Percentiles rank a stretch among this genome's conserved stretches.
Evolutionary conservation across 78 protist genomes (phyloP).

Genomic region (Emiliania huxleyi): DNA sequence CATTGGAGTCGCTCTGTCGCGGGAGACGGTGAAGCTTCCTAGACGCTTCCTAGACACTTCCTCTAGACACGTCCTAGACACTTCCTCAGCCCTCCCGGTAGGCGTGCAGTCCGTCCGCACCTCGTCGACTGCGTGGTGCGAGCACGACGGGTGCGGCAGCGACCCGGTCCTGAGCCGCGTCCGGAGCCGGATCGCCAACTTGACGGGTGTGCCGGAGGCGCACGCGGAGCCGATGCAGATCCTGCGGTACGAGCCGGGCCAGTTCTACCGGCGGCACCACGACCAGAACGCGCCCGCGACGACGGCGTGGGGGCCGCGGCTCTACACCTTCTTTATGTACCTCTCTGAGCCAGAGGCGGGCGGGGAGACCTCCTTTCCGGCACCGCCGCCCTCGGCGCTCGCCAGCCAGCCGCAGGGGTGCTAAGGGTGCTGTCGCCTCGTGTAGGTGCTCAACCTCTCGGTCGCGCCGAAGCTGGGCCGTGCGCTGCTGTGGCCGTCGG

Average conservation of each 20-base stretch:
- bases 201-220: neutral
- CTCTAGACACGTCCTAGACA: too few species aligned
- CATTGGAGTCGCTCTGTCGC: neutral
- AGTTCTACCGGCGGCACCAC: neutral
- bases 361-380: neutral
- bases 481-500: neutral
- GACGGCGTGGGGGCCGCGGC: neutral
- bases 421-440: too few species aligned
- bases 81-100: too few species aligned
- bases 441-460: neutral
- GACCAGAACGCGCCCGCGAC: neutral
- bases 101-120: neutral
- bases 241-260: neutral
- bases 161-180: neutral
- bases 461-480: neutral
- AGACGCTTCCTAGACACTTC: too few species aligned
- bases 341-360: neutral
- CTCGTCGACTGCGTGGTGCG: neutral
- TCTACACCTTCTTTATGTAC: neutral
- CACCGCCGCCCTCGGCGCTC: too few species aligned
- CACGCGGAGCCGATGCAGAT: neutral
- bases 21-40: neutral
- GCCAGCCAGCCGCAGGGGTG: too few species aligned
- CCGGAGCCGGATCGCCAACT: neutral
- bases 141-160: neutral